Base-by-base conservation (phyloP, 1,139 yeast species). In the Nadsonia commutata region DNA sequence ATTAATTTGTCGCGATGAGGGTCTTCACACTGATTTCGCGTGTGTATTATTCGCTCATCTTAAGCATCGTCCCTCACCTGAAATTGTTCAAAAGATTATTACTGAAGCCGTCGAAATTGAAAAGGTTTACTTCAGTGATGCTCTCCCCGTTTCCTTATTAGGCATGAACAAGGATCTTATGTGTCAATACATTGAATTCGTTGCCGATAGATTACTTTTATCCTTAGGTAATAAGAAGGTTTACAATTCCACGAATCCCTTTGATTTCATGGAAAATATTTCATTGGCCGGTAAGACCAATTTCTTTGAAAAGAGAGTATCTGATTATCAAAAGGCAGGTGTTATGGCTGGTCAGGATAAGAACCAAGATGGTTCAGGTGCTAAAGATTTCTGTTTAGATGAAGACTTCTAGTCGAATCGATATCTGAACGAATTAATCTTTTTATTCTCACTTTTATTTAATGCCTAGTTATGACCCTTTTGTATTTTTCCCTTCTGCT, bases 281-380 rank as follows among this genome's bases (percentile, higher is more conserved):
- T 86, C 97, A 20, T 76, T 90, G 56, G 93, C 95, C 47, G 98
- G 98, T 66, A 90, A 90, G 76, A 88, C 98, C 56, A 90, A 90
- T 72, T 90, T 93, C 76, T 90, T 90, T 62, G 99, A 90, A 74
- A 90, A 90, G 77, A 82, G 97, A 68, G 98, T 90, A 49, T 82
- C 95, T 48, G 99, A 93, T 66, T 93, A 93, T 70, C 96, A 90
- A 70, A 90, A 90, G 72, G 97, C 97, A 45, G 97, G 97, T 70
- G 98, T 90, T 57, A 90, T 90, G 94, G 86, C 81, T 46, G 66
- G 67, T 41, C 60, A 72, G 42, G 54, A 60, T 45, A 58, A 60
- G 40, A 52, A 56, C 46, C 62, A 61, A 52, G 71, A 64, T 48
- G 56, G 65, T 41, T 64, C 60, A 46, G 56, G 59, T 39, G 65